phyloP scores from a whole-genome alignment of 2,329 filamentous ascomycete genomes.

The Xylariaceae sp. region DNA sequence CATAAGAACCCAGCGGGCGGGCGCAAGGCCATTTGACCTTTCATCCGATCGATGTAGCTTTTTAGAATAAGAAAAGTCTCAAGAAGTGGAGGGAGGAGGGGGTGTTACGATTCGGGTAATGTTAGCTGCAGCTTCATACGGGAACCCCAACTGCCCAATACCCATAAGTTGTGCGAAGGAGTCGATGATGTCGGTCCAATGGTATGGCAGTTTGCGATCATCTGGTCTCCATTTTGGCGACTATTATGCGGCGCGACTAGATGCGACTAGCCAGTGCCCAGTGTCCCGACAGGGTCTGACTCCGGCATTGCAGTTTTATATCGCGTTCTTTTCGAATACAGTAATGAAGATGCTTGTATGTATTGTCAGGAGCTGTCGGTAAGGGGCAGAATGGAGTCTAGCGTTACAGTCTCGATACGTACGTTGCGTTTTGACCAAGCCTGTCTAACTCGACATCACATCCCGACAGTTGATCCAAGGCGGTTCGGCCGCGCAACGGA shows the following conservation, averaged over 20 bases:
- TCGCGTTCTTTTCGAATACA: slow-evolving; percentile 2
- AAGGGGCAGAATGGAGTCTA: slow-evolving; percentile 7
- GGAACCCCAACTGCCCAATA: not conserved
- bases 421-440: slow-evolving; percentile 9
- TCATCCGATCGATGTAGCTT: slow-evolving; percentile 10
- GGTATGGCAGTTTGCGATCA: slow-evolving; percentile 11
- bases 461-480: slow-evolving; percentile 22
- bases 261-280: slow-evolving; percentile 7
- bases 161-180: not conserved
- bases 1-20: slow-evolving; percentile 6
- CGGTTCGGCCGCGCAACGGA: slow-evolving; percentile 25
- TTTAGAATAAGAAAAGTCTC: slow-evolving; percentile 8
- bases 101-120: slow-evolving; percentile 24
- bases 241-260: slow-evolving; percentile 14
- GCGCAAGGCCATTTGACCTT: slow-evolving; percentile 12
- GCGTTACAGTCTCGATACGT: slow-evolving; percentile 8
- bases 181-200: not conserved
- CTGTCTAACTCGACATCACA: slow-evolving; percentile 13
- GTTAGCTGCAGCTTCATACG: slow-evolving; percentile 19
- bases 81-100: slow-evolving; percentile 4
- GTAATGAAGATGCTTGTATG: not conserved
- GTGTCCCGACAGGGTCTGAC: slow-evolving; percentile 1
- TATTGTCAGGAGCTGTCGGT: slow-evolving; percentile 2
- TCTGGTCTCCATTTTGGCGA: slow-evolving; percentile 14
- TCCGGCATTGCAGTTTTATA: slow-evolving; percentile 4